Evolutionary conservation across 2,329 filamentous ascomycete genomes (phyloP).

Genomic region (Fusarium sp.): DNA sequence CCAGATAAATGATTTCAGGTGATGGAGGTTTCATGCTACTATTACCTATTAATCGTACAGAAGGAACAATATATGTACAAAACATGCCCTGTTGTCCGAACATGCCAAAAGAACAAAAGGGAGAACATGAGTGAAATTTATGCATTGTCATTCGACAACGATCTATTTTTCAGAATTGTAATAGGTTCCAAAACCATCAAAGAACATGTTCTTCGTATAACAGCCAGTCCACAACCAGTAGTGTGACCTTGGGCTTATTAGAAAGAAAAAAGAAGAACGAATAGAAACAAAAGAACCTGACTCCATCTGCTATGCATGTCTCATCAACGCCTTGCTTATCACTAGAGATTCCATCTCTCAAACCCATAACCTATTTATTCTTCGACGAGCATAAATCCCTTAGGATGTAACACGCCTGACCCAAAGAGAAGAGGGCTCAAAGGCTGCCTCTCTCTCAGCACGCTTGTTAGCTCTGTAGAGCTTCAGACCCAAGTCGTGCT

Average conservation of each 20-base stretch:
- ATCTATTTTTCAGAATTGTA: constrained; percentile 26
- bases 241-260: constrained; percentile 20
- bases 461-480: constrained; percentile 81
- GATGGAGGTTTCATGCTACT: constrained; percentile 16
- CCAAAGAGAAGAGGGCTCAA: constrained; percentile 79
- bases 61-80: constrained; percentile 1
- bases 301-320: constrained; percentile 43
- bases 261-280: constrained; percentile 18
- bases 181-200: constrained; percentile 21
- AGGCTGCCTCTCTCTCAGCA: constrained; percentile 73
- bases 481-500: constrained; percentile 82
- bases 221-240: constrained; percentile 28
- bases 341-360: constrained; percentile 12
- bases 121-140: constrained; percentile 4
- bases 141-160: constrained; percentile 10
- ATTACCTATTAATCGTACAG: constrained; percentile 17
- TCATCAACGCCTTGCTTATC: constrained; percentile 44
- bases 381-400: constrained; percentile 37
- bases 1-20: background rate
- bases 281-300: constrained; percentile 30
- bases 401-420: constrained; percentile 79
- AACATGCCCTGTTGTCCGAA: background rate
- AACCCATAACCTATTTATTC: constrained; percentile 18
- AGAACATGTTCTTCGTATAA: constrained; percentile 30
- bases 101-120: background rate